A percentile compares a stretch with the other conserved stretches of the same genome.
Evolutionary conservation across 225 moss, liverwort and hornwort species (phyloP).

Genomic region (Pseudisothecium myosuroides): DNA sequence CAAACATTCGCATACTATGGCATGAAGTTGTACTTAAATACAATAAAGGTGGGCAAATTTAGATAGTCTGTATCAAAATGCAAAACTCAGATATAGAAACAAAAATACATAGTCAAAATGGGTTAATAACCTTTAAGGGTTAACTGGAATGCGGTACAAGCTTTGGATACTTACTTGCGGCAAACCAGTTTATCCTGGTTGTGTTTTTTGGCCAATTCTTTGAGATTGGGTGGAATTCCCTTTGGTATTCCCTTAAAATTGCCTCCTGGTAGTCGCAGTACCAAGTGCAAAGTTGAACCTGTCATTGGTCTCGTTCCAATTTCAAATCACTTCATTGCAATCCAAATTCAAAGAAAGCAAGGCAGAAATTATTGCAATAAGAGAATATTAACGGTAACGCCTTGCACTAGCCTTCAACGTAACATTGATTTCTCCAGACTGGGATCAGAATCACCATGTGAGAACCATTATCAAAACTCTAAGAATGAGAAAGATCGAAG

Average conservation of each 20-base stretch:
- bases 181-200: conserved; percentile 72
- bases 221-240: conserved; percentile 45
- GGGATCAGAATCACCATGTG: background rate
- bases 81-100: background rate
- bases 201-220: conserved; percentile 75
- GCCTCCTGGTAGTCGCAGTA: conserved; percentile 61
- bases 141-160: background rate
- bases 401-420: background rate
- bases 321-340: background rate
- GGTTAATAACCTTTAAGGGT: too few species aligned
- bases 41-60: background rate
- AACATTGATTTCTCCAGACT: background rate
- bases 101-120: background rate
- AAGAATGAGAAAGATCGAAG: background rate
- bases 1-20: background rate
- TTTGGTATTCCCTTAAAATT: conserved; percentile 8
- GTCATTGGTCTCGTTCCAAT: background rate
- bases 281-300: conserved; percentile 70
- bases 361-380: background rate
- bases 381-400: background rate
- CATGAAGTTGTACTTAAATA: too few species aligned
- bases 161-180: conserved; percentile 42
- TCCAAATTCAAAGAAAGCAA: background rate
- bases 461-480: background rate
- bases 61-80: background rate